A percentile compares a stretch with the other conserved stretches of the same genome.
Evolutionary conservation across 768 basidiomycete species (phyloP).

Genomic region (Gyrodon lividus): DNA sequence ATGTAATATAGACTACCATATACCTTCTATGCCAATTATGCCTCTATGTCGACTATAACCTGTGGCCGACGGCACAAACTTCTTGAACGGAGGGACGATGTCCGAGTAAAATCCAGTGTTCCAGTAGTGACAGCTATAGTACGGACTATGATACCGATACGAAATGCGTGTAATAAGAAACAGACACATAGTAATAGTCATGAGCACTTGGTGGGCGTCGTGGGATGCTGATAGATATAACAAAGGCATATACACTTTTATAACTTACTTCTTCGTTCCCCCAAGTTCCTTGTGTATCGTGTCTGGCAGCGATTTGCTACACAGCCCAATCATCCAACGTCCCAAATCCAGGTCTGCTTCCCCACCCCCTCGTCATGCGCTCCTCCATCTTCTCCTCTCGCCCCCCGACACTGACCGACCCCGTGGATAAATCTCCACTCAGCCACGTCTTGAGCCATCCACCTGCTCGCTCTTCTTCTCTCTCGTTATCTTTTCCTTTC

Average conservation of each 20-base stretch:
- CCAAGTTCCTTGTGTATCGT: neutral
- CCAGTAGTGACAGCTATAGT: neutral
- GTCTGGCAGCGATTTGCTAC: conserved; percentile 19
- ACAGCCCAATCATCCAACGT: conserved; percentile 59
- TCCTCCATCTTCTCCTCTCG: conserved; percentile 54
- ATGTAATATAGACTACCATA: conserved; percentile 14
- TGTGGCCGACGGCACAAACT: neutral
- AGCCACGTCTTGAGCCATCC: conserved; percentile 27
- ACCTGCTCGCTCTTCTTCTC: conserved; percentile 20
- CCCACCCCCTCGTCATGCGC: conserved; percentile 49
- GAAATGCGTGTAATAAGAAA: conserved; percentile 2
- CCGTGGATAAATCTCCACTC: conserved; percentile 22
- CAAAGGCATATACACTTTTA: conserved; percentile 4
- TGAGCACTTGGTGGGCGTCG: neutral
- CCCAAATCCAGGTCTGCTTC: conserved; percentile 39
- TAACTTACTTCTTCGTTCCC: conserved; percentile 11
- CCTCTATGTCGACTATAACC: conserved; percentile 4
- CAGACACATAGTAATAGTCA: neutral
- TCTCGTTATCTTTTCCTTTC: conserved; percentile 32
- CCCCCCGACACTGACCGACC: conserved; percentile 16
- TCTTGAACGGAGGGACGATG: neutral
- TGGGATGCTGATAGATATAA: neutral
- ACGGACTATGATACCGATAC: neutral
- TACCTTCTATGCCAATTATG: conserved; percentile 18
- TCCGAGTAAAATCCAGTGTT: neutral